Evolutionary conservation across 345 rosid genomes (phyloP).

Genomic region (Cardiospermum halicacabum): DNA sequence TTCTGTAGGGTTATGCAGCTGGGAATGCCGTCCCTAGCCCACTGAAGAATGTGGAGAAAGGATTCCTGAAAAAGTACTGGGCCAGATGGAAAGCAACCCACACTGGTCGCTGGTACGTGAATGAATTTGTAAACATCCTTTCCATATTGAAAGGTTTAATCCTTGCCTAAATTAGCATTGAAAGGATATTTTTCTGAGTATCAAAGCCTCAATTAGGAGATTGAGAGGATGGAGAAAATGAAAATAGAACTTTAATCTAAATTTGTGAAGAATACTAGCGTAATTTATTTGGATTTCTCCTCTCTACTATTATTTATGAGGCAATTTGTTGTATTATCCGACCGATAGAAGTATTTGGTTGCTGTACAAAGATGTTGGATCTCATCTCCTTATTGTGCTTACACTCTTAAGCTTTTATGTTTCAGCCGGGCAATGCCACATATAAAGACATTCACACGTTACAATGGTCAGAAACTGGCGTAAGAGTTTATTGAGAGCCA

Average conservation of each 20-base stretch:
- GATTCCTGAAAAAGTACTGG: constrained; percentile 78
- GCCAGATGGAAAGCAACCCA: constrained; percentile 88
- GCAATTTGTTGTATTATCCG: neutral
- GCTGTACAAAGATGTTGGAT: neutral
- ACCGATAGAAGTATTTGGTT: neutral
- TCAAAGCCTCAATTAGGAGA: neutral
- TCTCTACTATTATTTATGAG: neutral
- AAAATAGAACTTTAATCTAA: neutral
- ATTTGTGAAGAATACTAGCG: neutral
- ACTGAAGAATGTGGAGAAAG: constrained; percentile 79
- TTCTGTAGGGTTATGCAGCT: constrained; percentile 83
- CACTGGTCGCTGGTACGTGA: constrained; percentile 66
- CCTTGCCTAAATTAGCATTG: neutral
- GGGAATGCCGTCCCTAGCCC: constrained; percentile 92
- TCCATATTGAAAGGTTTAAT: constrained; percentile 1
- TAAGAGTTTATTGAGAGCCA: constrained; percentile 28
- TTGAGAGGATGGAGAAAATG: neutral
- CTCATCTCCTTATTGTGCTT: neutral
- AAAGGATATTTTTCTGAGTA: neutral
- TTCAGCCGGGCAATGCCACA: constrained; percentile 93
- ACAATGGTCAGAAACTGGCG: constrained; percentile 80
- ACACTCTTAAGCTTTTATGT: constrained; percentile 14
- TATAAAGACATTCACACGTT: constrained; percentile 86
- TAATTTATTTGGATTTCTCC: neutral
- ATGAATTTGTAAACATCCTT: neutral